Base-by-base conservation (phyloP, 352 stramenopile genomes). In the Globisporangium uncinulatum region DNA sequence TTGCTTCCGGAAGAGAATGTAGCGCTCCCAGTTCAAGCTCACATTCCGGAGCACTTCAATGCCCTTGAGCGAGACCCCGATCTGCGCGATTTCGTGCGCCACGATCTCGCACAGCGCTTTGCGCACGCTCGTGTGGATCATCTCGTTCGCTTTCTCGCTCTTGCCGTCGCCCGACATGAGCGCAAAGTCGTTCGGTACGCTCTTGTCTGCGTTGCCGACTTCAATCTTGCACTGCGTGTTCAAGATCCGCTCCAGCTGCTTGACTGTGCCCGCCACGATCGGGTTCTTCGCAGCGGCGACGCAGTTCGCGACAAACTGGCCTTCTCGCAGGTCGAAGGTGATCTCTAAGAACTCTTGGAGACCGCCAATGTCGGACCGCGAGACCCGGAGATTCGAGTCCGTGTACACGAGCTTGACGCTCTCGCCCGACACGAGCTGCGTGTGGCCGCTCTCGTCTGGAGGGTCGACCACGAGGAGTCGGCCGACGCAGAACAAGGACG, bases 161-260 rank as follows among this genome's bases (percentile, higher is more conserved):
- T 88, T 89, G 9, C 79, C 76, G 45, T 92, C 78, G 19, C 81
- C 75, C 45, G 79, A 89, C 19, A 88, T 74, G 13, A 93, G 63
- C 9, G 75, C 67, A 65, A 93, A 89, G 57, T 88, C 82, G 31
- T 73, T 76, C 37, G 77, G 36, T 72, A 77, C 19, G 63, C 69
- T 54, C 17, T 71, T 70, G 47, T 83, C 63, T 17, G 59, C 58
- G 29, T 69, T 79, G 24, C 74, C 68, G 13, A 89, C 61, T 53
- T 91, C 74, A 36, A 92, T 85, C 62, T 89, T 92, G 69, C 79
- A 91, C 41, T 89, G 79, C 4, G 77, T 88, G 49, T 91, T 86
- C 36, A 94, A 49, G 47, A 87, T 74, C 31, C 72, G 73, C 60
- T 94, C 84, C 31, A 94, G 56, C 37, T 90, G 76, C 45, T 73